A percentile compares a stretch with the other conserved stretches of the same genome.
Conservation (phyloP, 345 rosid genomes). For the Atalantia buxifolia region DNA sequence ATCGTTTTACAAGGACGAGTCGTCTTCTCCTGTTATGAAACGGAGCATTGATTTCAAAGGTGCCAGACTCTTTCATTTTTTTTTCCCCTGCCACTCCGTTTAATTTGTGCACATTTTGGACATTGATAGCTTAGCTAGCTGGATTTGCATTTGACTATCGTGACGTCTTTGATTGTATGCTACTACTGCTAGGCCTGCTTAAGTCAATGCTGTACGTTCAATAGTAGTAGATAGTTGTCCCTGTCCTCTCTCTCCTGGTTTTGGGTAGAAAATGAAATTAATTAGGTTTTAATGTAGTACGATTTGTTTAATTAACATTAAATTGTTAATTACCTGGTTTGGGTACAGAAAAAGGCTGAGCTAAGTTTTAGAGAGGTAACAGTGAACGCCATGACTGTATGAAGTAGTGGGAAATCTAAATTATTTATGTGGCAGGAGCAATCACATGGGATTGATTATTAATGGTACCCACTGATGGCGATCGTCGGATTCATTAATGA, state of each 20-base stretch:
- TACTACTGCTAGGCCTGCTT: not conserved
- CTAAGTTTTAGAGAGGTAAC: not conserved
- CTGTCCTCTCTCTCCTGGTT: too few relatives aligned
- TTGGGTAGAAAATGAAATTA: not conserved
- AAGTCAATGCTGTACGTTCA: not conserved
- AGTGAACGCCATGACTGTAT: not conserved
- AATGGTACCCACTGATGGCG: constrained; percentile 2
- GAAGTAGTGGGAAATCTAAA: constrained; percentile 6
- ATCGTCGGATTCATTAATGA: not conserved
- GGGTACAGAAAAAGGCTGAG: too few relatives aligned
- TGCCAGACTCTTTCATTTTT: constrained; percentile 9
- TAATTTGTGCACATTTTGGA: not conserved
- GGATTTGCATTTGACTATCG: constrained; percentile 19
- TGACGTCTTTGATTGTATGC: constrained; percentile 16
- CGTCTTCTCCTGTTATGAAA: constrained; percentile 78
- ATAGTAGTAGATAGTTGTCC: not conserved
- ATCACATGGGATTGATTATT: constrained; percentile 25
- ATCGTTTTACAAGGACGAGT: constrained; percentile 78
- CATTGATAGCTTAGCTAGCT: not conserved
- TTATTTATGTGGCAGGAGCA: constrained; percentile 2
- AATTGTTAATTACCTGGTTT: too few relatives aligned
- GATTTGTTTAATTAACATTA: not conserved
- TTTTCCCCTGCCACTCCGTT: not conserved
- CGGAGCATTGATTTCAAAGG: constrained; percentile 79
- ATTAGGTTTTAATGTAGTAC: not conserved